These are phyloP conservation scores for Chloropicon primus DNA, from an alignment of 139 green algal species.

Conservation along the genomic window DNA sequence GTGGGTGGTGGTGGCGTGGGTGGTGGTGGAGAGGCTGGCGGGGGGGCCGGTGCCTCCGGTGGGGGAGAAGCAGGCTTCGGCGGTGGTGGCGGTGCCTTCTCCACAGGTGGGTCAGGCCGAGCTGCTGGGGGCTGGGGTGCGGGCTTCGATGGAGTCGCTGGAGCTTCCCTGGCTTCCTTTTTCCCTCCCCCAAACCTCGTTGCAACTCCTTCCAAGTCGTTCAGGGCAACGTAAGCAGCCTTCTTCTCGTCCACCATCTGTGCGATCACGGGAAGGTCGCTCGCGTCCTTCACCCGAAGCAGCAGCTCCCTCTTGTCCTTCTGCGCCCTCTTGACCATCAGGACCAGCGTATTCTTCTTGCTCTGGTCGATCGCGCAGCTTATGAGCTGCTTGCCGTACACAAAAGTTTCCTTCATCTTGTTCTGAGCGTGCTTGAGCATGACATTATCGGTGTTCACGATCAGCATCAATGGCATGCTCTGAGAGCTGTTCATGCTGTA, in stretches of 20 bases:
- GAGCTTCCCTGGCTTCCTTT: not conserved
- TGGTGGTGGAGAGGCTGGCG: not conserved
- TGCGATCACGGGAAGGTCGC: not conserved
- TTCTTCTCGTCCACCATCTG: not conserved
- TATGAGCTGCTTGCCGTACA: not conserved
- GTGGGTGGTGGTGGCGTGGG: not conserved
- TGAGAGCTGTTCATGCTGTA: not conserved
- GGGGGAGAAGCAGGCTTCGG: not conserved
- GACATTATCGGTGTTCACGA: not conserved
- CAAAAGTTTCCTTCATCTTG: not conserved
- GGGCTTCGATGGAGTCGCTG: not conserved
- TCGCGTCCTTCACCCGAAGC: not conserved
- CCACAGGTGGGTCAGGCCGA: not conserved
- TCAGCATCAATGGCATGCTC: not conserved
- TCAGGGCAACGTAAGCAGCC: not conserved
- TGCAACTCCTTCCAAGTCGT: not conserved
- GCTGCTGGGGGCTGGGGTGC: too few species aligned
- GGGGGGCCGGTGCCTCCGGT: too few species aligned
- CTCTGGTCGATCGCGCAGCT: not conserved
- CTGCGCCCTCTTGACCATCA: not conserved
- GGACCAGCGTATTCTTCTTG: not conserved
- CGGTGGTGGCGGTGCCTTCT: not conserved
- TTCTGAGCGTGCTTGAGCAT: not conserved
- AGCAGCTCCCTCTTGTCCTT: not conserved
- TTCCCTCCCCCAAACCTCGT: not conserved